Percentiles rank a stretch among this genome's conserved stretches.
Conservation (phyloP, 169 alveolate species). For the Plasmodium cynomolgi region DNA sequence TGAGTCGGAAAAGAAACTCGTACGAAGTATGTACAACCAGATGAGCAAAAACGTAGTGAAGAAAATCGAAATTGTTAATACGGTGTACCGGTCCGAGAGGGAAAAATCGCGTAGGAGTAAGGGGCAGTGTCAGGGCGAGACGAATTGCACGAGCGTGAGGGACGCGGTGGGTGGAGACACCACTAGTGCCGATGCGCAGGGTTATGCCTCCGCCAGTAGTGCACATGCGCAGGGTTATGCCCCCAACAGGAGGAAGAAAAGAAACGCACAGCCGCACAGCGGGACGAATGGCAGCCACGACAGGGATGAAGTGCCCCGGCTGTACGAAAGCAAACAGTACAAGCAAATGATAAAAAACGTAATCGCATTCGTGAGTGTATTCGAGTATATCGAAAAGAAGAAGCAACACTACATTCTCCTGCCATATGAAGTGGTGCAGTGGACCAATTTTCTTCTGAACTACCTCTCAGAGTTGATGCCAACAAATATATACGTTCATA, state of each 20-base stretch:
- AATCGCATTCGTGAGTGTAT: conserved; percentile 78
- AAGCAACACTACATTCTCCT: conserved; percentile 85
- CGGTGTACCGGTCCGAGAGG: conserved; percentile 26
- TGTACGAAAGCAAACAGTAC: conserved; percentile 57
- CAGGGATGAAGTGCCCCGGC: background rate
- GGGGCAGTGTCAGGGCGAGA: background rate
- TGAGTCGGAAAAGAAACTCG: background rate
- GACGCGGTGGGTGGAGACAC: background rate
- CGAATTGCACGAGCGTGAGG: background rate
- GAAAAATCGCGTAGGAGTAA: background rate
- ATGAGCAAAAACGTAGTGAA: conserved; percentile 60
- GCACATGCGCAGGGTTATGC: background rate
- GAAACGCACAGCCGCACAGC: background rate
- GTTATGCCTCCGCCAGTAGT: background rate
- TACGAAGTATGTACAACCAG: conserved; percentile 1
- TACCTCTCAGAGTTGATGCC: conserved; percentile 79
- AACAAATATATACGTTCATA: conserved; percentile 61
- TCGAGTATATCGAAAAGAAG: conserved; percentile 43
- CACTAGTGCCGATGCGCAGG: background rate
- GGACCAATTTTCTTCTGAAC: conserved; percentile 84
- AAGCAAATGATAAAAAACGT: conserved; percentile 76
- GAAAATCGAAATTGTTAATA: conserved; percentile 44
- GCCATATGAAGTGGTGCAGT: conserved; percentile 86
- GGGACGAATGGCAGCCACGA: background rate
- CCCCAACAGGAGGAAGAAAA: background rate